Evolutionary conservation across 345 rosid genomes (phyloP).

Genomic region (Combretum micranthum): DNA sequence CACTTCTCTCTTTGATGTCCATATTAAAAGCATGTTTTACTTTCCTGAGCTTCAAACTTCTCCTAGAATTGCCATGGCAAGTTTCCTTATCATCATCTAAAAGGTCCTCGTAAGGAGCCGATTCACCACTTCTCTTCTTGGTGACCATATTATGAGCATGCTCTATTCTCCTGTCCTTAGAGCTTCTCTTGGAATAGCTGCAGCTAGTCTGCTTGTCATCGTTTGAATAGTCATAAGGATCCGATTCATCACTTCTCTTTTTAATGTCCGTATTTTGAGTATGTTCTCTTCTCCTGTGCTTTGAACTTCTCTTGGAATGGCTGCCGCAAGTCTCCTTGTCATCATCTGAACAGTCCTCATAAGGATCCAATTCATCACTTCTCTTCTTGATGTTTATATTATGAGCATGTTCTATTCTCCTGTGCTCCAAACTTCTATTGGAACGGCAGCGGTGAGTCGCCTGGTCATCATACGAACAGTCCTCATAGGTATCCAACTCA

Average conservation of each 20-base stretch:
- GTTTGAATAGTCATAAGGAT: not conserved
- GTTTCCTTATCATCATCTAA: constrained; percentile 3
- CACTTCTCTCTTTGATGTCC: constrained; percentile 5
- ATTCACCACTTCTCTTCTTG: constrained; percentile 4
- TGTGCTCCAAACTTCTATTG: not conserved
- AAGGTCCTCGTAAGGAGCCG: not conserved
- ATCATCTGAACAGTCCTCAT: constrained; percentile 12
- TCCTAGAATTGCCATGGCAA: not conserved
- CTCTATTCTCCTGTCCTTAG: not conserved
- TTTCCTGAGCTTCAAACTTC: not conserved
- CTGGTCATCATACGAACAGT: not conserved
- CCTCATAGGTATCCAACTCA: constrained; percentile 2
- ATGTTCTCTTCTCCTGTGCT: not conserved
- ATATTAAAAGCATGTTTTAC: not conserved
- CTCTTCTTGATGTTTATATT: constrained; percentile 6
- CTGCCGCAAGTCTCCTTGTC: constrained; percentile 6
- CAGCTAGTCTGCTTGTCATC: not conserved
- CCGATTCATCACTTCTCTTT: constrained; percentile 6
- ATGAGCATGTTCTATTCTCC: not conserved
- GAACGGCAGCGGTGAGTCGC: not conserved
- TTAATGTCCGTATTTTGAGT: not conserved
- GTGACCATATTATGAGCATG: not conserved
- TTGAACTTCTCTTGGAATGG: not conserved
- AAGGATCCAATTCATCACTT: constrained; percentile 6
- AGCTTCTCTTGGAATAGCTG: not conserved